These are phyloP conservation scores for Suhomyces wounanorum DNA, from an alignment of 1,139 yeast species.

Conservation along the genomic window DNA sequence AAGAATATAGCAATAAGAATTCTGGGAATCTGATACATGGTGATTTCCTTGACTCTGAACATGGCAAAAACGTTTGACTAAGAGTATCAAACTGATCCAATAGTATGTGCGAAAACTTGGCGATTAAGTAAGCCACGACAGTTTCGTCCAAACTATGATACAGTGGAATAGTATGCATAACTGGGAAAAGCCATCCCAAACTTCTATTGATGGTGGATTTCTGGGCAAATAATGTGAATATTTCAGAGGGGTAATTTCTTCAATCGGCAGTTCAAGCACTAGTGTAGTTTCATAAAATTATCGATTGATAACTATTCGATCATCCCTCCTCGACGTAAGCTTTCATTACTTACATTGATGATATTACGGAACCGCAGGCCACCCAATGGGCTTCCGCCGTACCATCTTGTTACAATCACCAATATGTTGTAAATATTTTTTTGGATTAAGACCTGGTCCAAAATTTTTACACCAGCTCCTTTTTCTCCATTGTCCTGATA, in stretches of 20 bases:
- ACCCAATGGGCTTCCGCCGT: constrained; percentile 70
- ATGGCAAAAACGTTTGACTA: not conserved
- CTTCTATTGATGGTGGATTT: no score
- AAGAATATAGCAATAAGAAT: not conserved
- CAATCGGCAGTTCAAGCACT: not conserved
- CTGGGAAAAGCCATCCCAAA: no score
- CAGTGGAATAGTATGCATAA: no score
- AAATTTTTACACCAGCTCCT: constrained; percentile 60
- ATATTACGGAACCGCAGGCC: constrained; percentile 66
- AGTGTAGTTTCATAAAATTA: not conserved
- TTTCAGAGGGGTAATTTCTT: not conserved
- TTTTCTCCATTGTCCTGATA: constrained; percentile 64
- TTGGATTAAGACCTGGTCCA: constrained; percentile 50
- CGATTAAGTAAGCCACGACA: not conserved
- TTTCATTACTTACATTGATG: constrained; percentile 51
- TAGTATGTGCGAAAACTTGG: not conserved
- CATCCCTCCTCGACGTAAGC: constrained; percentile 22
- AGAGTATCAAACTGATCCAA: not conserved
- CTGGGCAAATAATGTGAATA: no score
- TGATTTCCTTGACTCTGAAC: not conserved
- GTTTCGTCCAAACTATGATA: no score
- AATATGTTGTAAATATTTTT: constrained; percentile 52
- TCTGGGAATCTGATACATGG: not conserved
- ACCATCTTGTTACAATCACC: constrained; percentile 71
- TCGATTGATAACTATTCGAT: not conserved